phyloP scores from a whole-genome alignment of 352 stramenopile species.

The Pythium biforme region DNA sequence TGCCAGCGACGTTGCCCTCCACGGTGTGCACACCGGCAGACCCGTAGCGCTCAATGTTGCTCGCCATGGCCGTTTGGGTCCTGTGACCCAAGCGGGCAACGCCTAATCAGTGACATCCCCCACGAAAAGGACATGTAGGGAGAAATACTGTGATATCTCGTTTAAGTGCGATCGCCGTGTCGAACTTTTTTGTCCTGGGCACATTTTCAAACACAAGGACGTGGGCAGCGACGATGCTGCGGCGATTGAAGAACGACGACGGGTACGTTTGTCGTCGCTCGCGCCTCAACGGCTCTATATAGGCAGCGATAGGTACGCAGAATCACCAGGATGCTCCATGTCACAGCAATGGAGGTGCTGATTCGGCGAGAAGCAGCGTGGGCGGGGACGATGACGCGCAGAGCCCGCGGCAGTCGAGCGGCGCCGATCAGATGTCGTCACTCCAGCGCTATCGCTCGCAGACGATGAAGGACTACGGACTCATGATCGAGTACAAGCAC shows the following conservation, averaged over 20 bases:
- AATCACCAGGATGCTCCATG: background rate
- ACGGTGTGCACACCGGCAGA: slow-evolving; percentile 94
- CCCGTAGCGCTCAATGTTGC: slow-evolving; percentile 76
- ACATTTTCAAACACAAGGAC: slow-evolving; percentile 4
- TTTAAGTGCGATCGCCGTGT: slow-evolving; percentile 30
- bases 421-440: slow-evolving; percentile 70
- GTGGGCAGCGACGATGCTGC: slow-evolving; percentile 35
- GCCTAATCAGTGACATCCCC: background rate
- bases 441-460: slow-evolving; percentile 83
- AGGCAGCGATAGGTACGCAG: background rate
- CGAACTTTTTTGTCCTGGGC: background rate
- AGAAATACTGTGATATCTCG: background rate
- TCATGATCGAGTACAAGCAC: slow-evolving; percentile 98
- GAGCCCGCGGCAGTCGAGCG: slow-evolving; percentile 22
- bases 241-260: slow-evolving; percentile 62
- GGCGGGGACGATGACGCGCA: slow-evolving; percentile 12
- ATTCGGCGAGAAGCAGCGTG: slow-evolving; percentile 12
- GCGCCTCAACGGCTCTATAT: background rate
- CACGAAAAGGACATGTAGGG: slow-evolving; percentile 14
- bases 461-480: slow-evolving; percentile 93
- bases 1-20: slow-evolving; percentile 94
- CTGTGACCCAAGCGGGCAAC: background rate
- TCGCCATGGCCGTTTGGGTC: slow-evolving; percentile 33
- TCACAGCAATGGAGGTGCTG: slow-evolving; percentile 6
- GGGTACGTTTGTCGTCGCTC: slow-evolving; percentile 30